Evolutionary conservation across 192 early-diverging fungal genomes (phyloP), one percentile per base, ranked within the genome.

Genomic region (Podila epicladia): DNA sequence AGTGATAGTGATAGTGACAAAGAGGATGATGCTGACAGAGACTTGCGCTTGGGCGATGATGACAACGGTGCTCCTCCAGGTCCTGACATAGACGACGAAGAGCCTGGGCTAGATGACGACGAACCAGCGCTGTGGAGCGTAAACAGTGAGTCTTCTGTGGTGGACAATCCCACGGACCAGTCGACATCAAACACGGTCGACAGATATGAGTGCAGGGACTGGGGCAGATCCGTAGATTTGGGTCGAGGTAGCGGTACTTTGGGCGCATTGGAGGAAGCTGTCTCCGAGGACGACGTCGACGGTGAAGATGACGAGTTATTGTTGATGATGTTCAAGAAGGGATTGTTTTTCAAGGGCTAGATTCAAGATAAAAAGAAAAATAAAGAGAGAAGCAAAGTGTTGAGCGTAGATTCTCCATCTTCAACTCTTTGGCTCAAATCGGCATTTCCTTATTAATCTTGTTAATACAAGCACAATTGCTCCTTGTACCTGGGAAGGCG

Each of bases 171-270:
- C 1, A 76, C 74, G 35, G 74, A 76, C 74, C 74, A 76, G 62
- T 76, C 68, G 17, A 76, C 74, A 51, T 76, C 58, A 61, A 76
- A 76, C 15, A 76, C 74, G 35, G 62, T 29, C 6, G 74, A 65
- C n/a, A 76, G 74, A 31, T 76, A 76, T 19, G 35, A 69, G 48
- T 76, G 37, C 9, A 76, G 48, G 26, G 74, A 70, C 64, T 76
- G 67, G 31, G 74, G 67, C 12, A 70, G 24, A 13, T 76, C 67
- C 4, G 45, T 41, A 5, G 74, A 76, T 41, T 57, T 69, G 17
- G 74, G 74, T 41, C 74, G 35, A 5, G 74, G 68, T 0, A 65
- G 58, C 5, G 62, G 57, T 5, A 24, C 31, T 11, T 48, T 41
- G 19, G 15, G 12, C 1, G 20, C 12, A 35, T 3, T 22, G n/a